Conservation (phyloP, 345 rosid genomes). For the Eutrema yunnanense region DNA sequence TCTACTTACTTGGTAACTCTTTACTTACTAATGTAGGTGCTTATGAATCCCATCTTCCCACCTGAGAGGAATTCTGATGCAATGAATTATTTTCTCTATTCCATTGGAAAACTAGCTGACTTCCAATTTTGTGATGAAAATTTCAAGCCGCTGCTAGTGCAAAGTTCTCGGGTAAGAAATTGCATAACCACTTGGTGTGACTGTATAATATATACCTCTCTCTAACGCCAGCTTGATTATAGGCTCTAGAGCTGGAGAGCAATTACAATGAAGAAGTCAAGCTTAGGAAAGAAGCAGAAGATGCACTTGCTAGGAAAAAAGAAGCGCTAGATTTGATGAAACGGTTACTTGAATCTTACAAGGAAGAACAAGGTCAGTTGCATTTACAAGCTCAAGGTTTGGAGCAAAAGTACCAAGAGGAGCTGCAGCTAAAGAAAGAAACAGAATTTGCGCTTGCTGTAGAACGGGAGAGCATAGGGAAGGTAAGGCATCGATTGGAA, state of each 20-base stretch:
- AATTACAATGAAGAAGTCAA: constrained; percentile 19
- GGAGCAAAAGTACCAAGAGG: neutral
- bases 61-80: constrained; percentile 15
- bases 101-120: too few species aligned
- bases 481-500: constrained; percentile 15
- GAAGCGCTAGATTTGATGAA: constrained; percentile 15
- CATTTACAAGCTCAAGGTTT: neutral
- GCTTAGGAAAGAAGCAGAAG: constrained; percentile 25
- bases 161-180: neutral
- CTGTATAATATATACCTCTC: neutral
- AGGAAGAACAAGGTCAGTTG: neutral
- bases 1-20: neutral
- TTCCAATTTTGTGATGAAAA: too few species aligned
- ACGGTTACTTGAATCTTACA: constrained; percentile 11
- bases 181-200: neutral
- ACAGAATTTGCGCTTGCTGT: neutral
- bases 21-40: constrained; percentile 1
- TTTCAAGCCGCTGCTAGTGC: neutral
- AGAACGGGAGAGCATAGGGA: constrained; percentile 6
- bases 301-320: neutral
- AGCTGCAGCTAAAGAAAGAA: neutral
- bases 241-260: constrained; percentile 32
- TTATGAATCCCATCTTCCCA: constrained; percentile 22
- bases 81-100: neutral
- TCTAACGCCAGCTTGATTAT: neutral